These are phyloP conservation scores for Xylaria flabelliformis DNA, from an alignment of 495 filamentous ascomycete species.

Conservation along the genomic window DNA sequence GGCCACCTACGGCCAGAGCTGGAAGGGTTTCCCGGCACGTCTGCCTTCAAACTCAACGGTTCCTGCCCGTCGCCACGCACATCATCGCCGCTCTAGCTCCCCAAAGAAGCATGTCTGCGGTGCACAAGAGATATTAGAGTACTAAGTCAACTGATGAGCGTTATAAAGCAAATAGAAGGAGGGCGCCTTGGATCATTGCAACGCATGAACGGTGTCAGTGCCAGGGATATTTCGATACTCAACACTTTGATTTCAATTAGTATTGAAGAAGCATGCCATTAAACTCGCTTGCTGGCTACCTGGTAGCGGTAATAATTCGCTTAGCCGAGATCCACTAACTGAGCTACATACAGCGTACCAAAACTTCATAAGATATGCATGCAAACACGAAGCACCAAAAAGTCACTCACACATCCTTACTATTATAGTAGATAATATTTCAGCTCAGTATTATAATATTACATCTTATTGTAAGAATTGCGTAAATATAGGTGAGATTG, in stretches of 20 bases:
- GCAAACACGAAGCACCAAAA: not conserved
- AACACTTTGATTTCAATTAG: no score
- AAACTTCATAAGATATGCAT: not conserved
- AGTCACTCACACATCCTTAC: not conserved
- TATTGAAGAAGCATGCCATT: not conserved
- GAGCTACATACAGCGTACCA: not conserved
- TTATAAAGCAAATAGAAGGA: not conserved
- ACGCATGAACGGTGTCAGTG: not conserved
- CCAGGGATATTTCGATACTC: not conserved
- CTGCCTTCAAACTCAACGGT: slow-evolving; percentile 8
- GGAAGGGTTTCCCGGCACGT: slow-evolving; percentile 40
- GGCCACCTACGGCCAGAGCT: slow-evolving; percentile 65
- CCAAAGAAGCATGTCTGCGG: slow-evolving; percentile 7
- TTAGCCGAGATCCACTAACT: not conserved
- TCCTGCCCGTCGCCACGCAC: not conserved
- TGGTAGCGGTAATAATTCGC: not conserved
- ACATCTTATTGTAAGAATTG: no score
- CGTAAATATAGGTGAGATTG: no score
- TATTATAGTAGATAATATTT: no score
- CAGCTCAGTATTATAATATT: not conserved
- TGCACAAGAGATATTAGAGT: not conserved
- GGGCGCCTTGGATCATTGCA: not conserved
- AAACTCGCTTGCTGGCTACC: not conserved
- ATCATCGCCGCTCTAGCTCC: not conserved
- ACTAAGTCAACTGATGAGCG: not conserved